Conservation (phyloP, 805 yeast species). For the Yarrowia porcina region DNA sequence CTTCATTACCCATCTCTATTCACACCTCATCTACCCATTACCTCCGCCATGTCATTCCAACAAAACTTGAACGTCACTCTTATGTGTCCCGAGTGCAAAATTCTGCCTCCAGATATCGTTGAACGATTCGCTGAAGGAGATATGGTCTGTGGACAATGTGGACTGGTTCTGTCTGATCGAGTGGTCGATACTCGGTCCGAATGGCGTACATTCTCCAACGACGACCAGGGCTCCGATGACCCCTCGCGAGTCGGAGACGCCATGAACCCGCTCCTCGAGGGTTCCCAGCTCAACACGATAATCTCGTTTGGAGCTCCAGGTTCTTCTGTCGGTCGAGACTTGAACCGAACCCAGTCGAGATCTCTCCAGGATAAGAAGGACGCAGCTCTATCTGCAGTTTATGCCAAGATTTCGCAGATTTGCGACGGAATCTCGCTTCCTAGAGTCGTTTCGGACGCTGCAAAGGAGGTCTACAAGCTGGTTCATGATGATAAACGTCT, state of each 20-base stretch:
- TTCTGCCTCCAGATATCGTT: constrained; percentile 89
- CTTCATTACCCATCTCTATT: background rate
- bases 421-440: constrained; percentile 96
- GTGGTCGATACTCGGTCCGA: constrained; percentile 94
- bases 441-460: constrained; percentile 93
- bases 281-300: constrained; percentile 87
- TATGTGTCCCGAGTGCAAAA: constrained; percentile 94
- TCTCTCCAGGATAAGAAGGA: constrained; percentile 84
- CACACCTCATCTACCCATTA: background rate
- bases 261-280: constrained; percentile 83
- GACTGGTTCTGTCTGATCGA: constrained; percentile 85
- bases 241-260: constrained; percentile 99
- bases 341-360: constrained; percentile 84
- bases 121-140: constrained; percentile 97
- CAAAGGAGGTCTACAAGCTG: constrained; percentile 90
- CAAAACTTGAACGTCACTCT: constrained; percentile 74
- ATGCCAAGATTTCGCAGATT: constrained; percentile 86
- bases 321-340: constrained; percentile 79
- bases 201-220: constrained; percentile 98
- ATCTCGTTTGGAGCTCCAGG: constrained; percentile 86
- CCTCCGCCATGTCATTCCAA: constrained; percentile 30
- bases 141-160: constrained; percentile 97
- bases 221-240: constrained; percentile 96
- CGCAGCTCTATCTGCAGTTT: constrained; percentile 82
- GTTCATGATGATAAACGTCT: constrained; percentile 83